Percentiles rank a stretch among this genome's conserved stretches.
These are phyloP conservation scores for Paulownia fortunei DNA, from an alignment of 257 asterid genomes.

Conservation along the genomic window DNA sequence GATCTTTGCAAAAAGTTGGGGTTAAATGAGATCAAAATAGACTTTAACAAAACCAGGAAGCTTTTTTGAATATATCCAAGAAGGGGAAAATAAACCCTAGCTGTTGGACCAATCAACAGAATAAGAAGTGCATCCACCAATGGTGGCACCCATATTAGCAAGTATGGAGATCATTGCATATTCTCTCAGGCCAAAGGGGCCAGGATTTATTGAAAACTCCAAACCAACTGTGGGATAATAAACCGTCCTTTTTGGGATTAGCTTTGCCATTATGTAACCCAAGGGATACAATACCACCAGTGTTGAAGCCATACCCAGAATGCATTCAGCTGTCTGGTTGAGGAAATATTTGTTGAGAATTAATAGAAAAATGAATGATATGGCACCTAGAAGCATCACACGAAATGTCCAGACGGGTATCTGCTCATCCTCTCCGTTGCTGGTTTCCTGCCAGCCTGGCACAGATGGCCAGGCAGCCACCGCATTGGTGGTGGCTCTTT, in stretches of 20 bases:
- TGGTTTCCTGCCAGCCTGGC: neutral
- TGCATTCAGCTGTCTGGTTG: constrained; percentile 53
- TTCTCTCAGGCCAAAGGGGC: constrained; percentile 61
- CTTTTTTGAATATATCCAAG: neutral
- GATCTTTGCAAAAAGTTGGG: no score
- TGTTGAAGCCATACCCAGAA: constrained; percentile 52
- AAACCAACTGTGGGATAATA: constrained; percentile 43
- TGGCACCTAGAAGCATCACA: constrained; percentile 52
- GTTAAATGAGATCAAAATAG: no score
- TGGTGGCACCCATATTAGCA: constrained; percentile 64
- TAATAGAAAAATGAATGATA: constrained; percentile 48
- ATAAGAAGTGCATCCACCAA: constrained; percentile 62
- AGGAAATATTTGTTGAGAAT: constrained; percentile 53
- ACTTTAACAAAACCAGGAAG: no score
- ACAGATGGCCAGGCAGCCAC: neutral
- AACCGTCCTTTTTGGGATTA: constrained; percentile 53
- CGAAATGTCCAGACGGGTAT: constrained; percentile 72
- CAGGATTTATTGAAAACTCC: constrained; percentile 63
- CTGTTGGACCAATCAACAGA: constrained; percentile 29
- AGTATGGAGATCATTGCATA: constrained; percentile 66
- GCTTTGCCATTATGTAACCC: constrained; percentile 56
- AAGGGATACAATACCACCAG: constrained; percentile 40
- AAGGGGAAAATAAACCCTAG: neutral
- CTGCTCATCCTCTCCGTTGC: constrained; percentile 15
- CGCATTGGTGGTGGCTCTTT: constrained; percentile 14